Percentiles rank a stretch among this genome's conserved stretches.
phyloP scores from a whole-genome alignment of 192 early-diverging fungal species.

The Geranomyces variabilis region DNA sequence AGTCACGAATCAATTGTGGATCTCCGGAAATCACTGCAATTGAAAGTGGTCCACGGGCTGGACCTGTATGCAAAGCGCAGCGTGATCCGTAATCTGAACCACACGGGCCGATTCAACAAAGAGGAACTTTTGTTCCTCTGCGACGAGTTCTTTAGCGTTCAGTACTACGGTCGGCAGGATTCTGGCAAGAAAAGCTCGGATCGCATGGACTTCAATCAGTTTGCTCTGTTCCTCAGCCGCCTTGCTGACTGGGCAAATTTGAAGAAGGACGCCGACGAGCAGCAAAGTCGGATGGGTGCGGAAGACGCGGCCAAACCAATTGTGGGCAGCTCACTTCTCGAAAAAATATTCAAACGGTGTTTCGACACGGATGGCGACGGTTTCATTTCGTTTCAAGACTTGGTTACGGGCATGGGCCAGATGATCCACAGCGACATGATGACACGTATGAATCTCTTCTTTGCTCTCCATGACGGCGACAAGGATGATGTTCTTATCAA shows the following conservation, averaged over 20 bases:
- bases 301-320: slow-evolving; percentile 33
- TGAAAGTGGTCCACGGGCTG: slow-evolving; percentile 90
- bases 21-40: slow-evolving; percentile 79
- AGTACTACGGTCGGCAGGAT: slow-evolving; percentile 51
- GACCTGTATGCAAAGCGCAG: slow-evolving; percentile 91
- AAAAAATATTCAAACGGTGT: slow-evolving; percentile 48
- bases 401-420: slow-evolving; percentile 76
- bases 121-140: slow-evolving; percentile 87
- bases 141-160: slow-evolving; percentile 83
- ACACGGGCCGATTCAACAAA: slow-evolving; percentile 77
- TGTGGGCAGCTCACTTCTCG: slow-evolving; percentile 41
- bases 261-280: slow-evolving; percentile 42
- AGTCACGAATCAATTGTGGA: slow-evolving; percentile 76
- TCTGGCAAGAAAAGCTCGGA: slow-evolving; percentile 60
- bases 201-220: slow-evolving; percentile 73
- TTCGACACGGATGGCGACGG: slow-evolving; percentile 59
- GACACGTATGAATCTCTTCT: slow-evolving; percentile 79
- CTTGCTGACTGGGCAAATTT: slow-evolving; percentile 49
- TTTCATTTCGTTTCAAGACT: slow-evolving; percentile 75
- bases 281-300: slow-evolving; percentile 39
- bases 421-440: slow-evolving; percentile 78
- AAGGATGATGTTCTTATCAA: slow-evolving; percentile 66
- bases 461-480: slow-evolving; percentile 77
- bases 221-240: slow-evolving; percentile 55
- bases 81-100: slow-evolving; percentile 78